Base-by-base conservation (phyloP, 306 rosid species). In the Sesbania bispinosa region DNA sequence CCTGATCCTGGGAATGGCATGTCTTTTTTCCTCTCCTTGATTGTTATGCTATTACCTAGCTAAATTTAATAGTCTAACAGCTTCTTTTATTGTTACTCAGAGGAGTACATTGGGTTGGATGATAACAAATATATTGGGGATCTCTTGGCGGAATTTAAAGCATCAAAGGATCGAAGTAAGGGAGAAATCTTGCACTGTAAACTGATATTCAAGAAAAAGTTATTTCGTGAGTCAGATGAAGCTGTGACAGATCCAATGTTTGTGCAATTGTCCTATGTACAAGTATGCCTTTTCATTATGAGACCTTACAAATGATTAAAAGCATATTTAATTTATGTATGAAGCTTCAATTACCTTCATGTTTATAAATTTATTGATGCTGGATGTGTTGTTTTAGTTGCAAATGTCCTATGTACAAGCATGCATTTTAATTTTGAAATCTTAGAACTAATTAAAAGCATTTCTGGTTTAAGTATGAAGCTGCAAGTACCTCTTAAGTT, bases 121-220 rank as follows among this genome's bases (percentile, higher is more conserved):
- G 97, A 91, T 75, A 94, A 89, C 89, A 94, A 94, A 82, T 91
- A 94, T 78, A 76, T 91, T 62, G 99, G 97, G 70, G 99, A 94
- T 83, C 88, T 94, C 57, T 59, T 94, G 74, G 90, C 97, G 4
- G 96, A 91, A 76, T 91, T 94, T 79, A 94, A 81, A 86, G 85
- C 83, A 30, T 88, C 92, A 72, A 94, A 94, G 80, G 99, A 94
- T 80, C 85, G 95, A 75, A 94, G 87, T 79, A 94, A 91, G 83
- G 99, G 97, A 79, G 99, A 94, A 81, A 88, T 87, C 42, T 80
- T 94, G 90, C 97, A 94, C 65, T 94, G 97, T 84, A 94, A 94
- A 82, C 74, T 94, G 77, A 79, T 85, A 48, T 91, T 91, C 80
- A 94, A 91, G 84, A 94, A 91, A 85, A 91, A 81, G 81, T 80